Base-by-base conservation (phyloP, 169 alveolate species). In the Plasmodium reichenowi region DNA sequence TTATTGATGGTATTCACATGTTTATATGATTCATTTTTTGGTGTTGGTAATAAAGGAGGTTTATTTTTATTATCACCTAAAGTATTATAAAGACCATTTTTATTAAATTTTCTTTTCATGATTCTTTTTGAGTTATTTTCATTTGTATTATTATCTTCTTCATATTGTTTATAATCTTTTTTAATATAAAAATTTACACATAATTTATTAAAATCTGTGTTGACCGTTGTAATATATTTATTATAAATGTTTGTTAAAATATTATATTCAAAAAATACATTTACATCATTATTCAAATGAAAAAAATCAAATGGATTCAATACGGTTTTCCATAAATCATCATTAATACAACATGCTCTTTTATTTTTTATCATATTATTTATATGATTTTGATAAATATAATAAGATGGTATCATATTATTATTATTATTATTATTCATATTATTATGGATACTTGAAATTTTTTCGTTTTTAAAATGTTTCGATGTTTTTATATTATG, bases 251-350 rank as follows among this genome's bases (percentile, higher is more conserved):
- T 64, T 22, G 73, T 12, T 9, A 24, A 63, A 47, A 76, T 64
- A 54, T 63, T 63, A 56, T 50, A 76, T 64, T 76, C 89, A 56
- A 76, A 76, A 68, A 63, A 76, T 52, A 52, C 8, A 43, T 68
- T 76, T 22, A 76, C 9, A 68, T 76, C 29, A 8, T 76, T 75
- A 64, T 68, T 76, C 7, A 58, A 32, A 58, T 66, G 89, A 70
- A 48, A 63, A 56, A 76, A 76, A 43, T 76, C 71, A 15, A 76
- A 20, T 6, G 89, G 89, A 20, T 56, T 76, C 45, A 76, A 76
- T n/a, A 76, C 22, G 7, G 15, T 47, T 50, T 76, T 62, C 76
- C 76, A 76, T 68, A 76, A 68, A 15, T 76, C 32, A 13, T 76
- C 89, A 38, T 38, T 38, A 38, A 38, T 38, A 38, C 47, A 38